Evolutionary conservation across 2,329 filamentous ascomycete species (phyloP).

Genomic region (Triangularia setosa): DNA sequence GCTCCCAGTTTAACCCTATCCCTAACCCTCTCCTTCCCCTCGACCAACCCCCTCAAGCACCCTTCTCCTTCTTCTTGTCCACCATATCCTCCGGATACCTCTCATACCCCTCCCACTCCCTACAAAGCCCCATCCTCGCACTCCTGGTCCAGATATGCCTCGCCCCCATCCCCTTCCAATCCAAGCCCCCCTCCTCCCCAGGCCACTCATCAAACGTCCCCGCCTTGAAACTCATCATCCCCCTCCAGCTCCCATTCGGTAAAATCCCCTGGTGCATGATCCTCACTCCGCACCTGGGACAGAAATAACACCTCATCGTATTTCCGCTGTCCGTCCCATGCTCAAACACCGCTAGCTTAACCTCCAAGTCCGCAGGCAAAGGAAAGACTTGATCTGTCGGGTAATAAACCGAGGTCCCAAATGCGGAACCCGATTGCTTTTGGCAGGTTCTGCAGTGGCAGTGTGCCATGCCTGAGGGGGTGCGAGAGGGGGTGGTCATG

Average conservation of each 20-base stretch:
- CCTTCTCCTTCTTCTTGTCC: neutral
- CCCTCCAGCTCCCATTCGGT: conserved; percentile 23
- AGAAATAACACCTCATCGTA: conserved; percentile 42
- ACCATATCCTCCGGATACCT: conserved; percentile 1
- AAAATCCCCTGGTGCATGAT: conserved; percentile 29
- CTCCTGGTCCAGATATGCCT: conserved; percentile 31
- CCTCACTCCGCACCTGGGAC: conserved; percentile 35
- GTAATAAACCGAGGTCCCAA: conserved; percentile 44
- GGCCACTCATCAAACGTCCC: neutral
- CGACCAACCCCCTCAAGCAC: too few species aligned
- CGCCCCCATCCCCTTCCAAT: conserved; percentile 27
- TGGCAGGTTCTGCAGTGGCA: conserved; percentile 47
- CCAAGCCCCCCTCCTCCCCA: conserved; percentile 15
- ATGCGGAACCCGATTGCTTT: conserved; percentile 43
- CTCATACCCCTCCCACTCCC: conserved; percentile 22
- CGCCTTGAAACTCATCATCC: neutral
- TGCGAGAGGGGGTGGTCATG: neutral
- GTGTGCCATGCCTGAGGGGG: conserved; percentile 38
- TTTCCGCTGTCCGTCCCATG: conserved; percentile 39
- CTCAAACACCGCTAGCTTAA: conserved; percentile 35
- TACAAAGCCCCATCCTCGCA: conserved; percentile 30
- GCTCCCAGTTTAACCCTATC: neutral
- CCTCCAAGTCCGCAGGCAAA: conserved; percentile 31
- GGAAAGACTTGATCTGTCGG: conserved; percentile 40
- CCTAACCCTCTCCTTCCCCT: neutral